These are phyloP conservation scores for Picea glauca DNA, from an alignment of 75 land plant species.

Conservation along the genomic window DNA sequence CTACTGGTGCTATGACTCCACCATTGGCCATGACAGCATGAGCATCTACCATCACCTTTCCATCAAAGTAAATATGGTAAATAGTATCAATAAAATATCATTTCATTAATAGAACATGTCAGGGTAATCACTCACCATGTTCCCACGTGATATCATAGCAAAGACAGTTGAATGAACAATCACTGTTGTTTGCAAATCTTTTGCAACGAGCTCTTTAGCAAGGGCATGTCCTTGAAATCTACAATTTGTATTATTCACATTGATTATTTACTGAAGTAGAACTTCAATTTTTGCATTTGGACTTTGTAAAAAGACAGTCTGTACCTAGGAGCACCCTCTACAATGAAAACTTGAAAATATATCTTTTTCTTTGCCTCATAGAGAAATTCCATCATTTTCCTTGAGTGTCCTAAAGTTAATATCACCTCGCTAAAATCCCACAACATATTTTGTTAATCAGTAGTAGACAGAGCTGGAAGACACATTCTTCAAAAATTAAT, in stretches of 20 bases:
- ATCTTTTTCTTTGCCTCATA: conserved; percentile 93
- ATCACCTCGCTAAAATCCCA: conserved; percentile 81
- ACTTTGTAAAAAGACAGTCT: not conserved
- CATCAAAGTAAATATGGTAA: not conserved
- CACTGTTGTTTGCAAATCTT: conserved; percentile 84
- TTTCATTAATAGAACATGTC: not conserved
- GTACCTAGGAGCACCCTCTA: conserved; percentile 98
- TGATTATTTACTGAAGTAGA: not conserved
- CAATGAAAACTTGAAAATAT: conserved; percentile 92
- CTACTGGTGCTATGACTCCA: conserved; percentile 95
- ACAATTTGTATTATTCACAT: not conserved
- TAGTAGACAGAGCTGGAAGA: not conserved
- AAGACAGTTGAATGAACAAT: conserved; percentile 99
- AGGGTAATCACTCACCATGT: conserved; percentile 63
- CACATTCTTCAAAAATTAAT: not conserved
- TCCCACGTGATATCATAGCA: conserved; percentile 99
- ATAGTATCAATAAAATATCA: not conserved
- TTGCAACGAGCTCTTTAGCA: conserved; percentile 83
- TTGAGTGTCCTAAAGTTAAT: conserved; percentile 89
- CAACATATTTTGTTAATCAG: conserved; percentile 3
- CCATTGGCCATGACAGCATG: conserved; percentile 99
- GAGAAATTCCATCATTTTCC: conserved; percentile 86
- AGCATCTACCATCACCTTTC: conserved; percentile 96
- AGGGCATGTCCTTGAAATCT: conserved; percentile 94
- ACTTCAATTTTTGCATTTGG: not conserved